These are phyloP conservation scores for Aspergillus cejpii DNA, from an alignment of 2,329 filamentous ascomycete species.

Conservation along the genomic window DNA sequence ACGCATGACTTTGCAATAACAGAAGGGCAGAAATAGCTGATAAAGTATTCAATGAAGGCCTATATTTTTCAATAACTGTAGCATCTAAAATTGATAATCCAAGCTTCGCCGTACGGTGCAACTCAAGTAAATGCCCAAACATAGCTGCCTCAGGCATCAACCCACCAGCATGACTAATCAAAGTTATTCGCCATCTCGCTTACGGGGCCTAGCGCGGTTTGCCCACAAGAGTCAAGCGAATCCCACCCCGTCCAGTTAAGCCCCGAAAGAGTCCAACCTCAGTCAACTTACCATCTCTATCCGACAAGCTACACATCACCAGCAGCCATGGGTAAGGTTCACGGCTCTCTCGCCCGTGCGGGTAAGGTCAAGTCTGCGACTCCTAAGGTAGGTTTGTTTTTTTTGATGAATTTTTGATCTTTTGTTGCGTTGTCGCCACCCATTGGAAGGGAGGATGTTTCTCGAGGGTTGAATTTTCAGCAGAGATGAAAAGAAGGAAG, in stretches of 20 bases:
- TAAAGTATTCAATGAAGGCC: too few species aligned
- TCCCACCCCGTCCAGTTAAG: slow-evolving; percentile 7
- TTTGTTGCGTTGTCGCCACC: background rate
- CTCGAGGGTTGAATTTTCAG: background rate
- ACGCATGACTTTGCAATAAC: too few species aligned
- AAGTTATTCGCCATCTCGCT: slow-evolving; percentile 16
- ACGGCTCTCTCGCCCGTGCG: slow-evolving; percentile 90
- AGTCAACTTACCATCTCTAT: slow-evolving; percentile 18
- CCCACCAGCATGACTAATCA: background rate
- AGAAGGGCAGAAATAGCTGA: too few species aligned
- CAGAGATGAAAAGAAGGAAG: background rate
- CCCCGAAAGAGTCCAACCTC: slow-evolving; percentile 5
- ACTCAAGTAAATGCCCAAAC: background rate
- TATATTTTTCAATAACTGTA: too few species aligned
- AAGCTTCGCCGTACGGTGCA: background rate
- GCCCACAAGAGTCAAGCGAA: slow-evolving; percentile 18
- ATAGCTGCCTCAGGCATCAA: slow-evolving; percentile 15
- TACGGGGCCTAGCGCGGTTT: slow-evolving; percentile 14
- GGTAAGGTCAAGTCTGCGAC: slow-evolving; percentile 93
- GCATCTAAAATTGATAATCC: too few species aligned
- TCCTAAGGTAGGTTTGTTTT: slow-evolving; percentile 30
- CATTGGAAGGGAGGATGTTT: background rate
- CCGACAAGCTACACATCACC: slow-evolving; percentile 30
- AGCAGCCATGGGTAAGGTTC: slow-evolving; percentile 82
- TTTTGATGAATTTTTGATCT: background rate